phyloP scores from a whole-genome alignment of 108 stramenopile genomes.

The Asterionellopsis glacialis region DNA sequence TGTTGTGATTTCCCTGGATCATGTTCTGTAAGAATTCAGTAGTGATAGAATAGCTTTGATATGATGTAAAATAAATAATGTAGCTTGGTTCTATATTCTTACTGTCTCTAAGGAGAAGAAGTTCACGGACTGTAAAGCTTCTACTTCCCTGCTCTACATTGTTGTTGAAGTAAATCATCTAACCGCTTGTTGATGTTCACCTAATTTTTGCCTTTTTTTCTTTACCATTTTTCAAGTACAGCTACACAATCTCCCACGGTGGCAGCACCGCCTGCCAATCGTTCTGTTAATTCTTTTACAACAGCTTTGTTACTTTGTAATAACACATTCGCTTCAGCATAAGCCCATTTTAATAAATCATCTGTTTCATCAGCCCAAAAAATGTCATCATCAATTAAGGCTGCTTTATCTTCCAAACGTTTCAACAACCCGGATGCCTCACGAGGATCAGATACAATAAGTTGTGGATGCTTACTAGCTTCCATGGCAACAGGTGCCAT shows the following conservation, averaged over 20 bases:
- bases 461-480: slow-evolving; percentile 64
- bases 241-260: slow-evolving; percentile 91
- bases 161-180: too few species aligned
- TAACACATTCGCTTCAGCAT: slow-evolving; percentile 70
- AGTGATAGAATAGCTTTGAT: too few species aligned
- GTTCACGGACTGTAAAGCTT: too few species aligned
- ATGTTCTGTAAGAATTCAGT: too few species aligned
- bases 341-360: slow-evolving; percentile 79
- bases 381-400: slow-evolving; percentile 17
- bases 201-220: not conserved
- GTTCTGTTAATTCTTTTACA: slow-evolving; percentile 59
- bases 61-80: too few species aligned
- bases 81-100: too few species aligned
- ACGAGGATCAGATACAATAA: slow-evolving; percentile 86
- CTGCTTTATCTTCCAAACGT: slow-evolving; percentile 51
- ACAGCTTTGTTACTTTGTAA: slow-evolving; percentile 50
- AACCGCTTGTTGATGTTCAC: too few species aligned
- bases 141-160: too few species aligned
- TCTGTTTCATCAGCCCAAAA: slow-evolving; percentile 39
- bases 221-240: slow-evolving; percentile 72
- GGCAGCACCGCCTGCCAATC: slow-evolving; percentile 75
- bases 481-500: slow-evolving; percentile 93
- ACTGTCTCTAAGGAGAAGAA: too few species aligned
- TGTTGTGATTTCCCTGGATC: too few species aligned
- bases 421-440: slow-evolving; percentile 78